Evolutionary conservation across 495 filamentous ascomycete species (phyloP), one percentile per base, ranked within the genome.

Genomic region (Chaetomium cochliodes): DNA sequence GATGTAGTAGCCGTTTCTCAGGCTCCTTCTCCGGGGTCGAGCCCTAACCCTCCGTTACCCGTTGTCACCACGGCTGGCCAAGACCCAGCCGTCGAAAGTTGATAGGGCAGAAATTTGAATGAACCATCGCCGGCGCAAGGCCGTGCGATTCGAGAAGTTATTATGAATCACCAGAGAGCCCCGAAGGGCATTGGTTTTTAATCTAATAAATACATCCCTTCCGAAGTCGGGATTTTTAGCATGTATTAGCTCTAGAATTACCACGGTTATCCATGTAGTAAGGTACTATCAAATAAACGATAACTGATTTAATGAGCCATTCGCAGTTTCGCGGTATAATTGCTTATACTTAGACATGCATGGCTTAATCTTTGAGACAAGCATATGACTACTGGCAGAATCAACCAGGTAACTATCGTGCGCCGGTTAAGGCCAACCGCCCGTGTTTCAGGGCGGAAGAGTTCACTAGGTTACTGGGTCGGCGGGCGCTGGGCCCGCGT

Each of bases 171-270:
- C 81, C 80, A 84, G 77, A 74, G 74, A 85, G 82, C 81, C 82
- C 82, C 77, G 79, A 79, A 63, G 78, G 81, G 79, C 82, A 82
- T 85, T 86, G 82, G 81, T 85, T 84, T 85, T 86, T 86, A 83
- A 85, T 86, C 82, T 86, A 86, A 85, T 86, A 85, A 85, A 87
- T 84, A 86, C 81, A 84, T 77, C 82, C 82, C 83, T 86, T 80
- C 81, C 77, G 76, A 78, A 82, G 81, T 86, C 80, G 80, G 78
- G 82, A 78, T 85, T 85, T 86, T 86, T 78, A 51, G 82, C 81
- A 87, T 87, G 80, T 87, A 87, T 86, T 87, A 87, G 83, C 84
- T 86, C 81, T 87, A 87, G 83, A 87, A 87, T 87, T 87, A 87
- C 84, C 80, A 87, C 82, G 80, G 85, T 82, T 87, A 87, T 87